Conservation (phyloP, 2,329 filamentous ascomycete genomes). For the Colletotrichum sojae region DNA sequence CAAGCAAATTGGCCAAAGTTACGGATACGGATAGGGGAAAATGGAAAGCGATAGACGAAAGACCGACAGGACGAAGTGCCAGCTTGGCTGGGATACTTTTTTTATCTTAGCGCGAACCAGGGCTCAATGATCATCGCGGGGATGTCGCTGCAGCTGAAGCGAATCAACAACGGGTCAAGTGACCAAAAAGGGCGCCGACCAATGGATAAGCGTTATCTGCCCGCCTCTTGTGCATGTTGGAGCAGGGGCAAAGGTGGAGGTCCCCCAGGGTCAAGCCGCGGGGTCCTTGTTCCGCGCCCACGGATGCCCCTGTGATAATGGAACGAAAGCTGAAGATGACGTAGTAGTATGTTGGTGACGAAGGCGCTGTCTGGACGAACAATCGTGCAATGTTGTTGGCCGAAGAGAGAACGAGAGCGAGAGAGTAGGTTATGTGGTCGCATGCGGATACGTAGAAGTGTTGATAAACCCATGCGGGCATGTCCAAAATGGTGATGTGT, state of each 20-base stretch:
- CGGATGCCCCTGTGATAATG: constrained; percentile 6
- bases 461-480: neutral
- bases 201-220: constrained; percentile 34
- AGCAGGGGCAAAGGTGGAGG: constrained; percentile 21
- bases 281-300: constrained; percentile 28
- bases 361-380: neutral
- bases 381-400: neutral
- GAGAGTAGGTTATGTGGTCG: no score
- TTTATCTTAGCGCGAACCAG: constrained; percentile 39
- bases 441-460: neutral
- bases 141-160: constrained; percentile 34
- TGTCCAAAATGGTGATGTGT: neutral
- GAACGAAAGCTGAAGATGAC: constrained; percentile 23
- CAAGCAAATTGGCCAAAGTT: constrained; percentile 1
- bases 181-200: constrained; percentile 29
- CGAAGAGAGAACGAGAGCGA: neutral
- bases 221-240: constrained; percentile 9
- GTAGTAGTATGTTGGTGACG: constrained; percentile 13
- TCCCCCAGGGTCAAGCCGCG: constrained; percentile 20
- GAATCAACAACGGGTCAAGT: constrained; percentile 34
- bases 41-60: constrained; percentile 3
- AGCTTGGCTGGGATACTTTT: constrained; percentile 9
- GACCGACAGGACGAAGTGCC: constrained; percentile 8
- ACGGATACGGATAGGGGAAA: neutral
- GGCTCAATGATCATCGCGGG: constrained; percentile 39